A percentile compares a stretch with the other conserved stretches of the same genome.
phyloP scores from a whole-genome alignment of 441 rosid species.

The Syzygium syzygioides region DNA sequence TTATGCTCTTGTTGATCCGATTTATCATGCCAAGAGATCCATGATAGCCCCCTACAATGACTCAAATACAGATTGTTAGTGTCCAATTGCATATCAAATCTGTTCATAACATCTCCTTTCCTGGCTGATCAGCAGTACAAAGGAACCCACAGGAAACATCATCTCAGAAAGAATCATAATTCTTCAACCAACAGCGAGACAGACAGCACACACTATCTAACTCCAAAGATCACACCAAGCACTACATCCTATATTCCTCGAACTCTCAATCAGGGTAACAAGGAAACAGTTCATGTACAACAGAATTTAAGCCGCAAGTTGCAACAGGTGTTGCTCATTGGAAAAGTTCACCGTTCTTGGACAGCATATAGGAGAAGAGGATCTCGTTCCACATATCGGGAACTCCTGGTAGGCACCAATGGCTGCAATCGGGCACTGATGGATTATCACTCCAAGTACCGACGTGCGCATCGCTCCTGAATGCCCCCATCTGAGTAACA shows the following conservation, averaged over 20 bases:
- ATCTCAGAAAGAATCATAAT: background rate
- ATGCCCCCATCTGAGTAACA: slow-evolving; percentile 63
- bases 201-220: background rate
- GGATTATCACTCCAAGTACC: slow-evolving; percentile 59
- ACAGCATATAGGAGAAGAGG: slow-evolving; percentile 33
- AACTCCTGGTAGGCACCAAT: slow-evolving; percentile 69
- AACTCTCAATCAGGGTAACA: background rate
- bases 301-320: background rate
- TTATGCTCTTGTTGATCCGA: background rate
- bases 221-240: background rate
- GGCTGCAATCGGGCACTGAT: slow-evolving; percentile 59
- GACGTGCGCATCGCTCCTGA: slow-evolving; percentile 55
- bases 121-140: background rate
- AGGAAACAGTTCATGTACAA: background rate
- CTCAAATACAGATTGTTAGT: background rate
- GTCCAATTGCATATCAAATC: background rate
- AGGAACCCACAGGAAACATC: background rate
- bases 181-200: background rate
- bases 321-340: background rate
- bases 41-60: background rate
- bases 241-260: background rate
- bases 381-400: slow-evolving; percentile 63
- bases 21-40: background rate
- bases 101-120: background rate
- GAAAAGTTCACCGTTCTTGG: background rate